Evolutionary conservation across 306 rosid species (phyloP).

Genomic region (Prunus persica): Prunus_persica_NCBIv2 NC_034009.1:33055501-33056000

Average conservation of each 20-base stretch:
- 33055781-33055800: conserved; percentile 42
- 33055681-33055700: conserved; percentile 35
- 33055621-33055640: conserved; percentile 24
- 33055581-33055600: not conserved
- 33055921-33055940: conserved; percentile 43
- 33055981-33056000: conserved; percentile 39
- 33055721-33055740: conserved; percentile 30
- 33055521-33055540: conserved; percentile 55
- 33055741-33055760: conserved; percentile 31
- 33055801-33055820: conserved; percentile 41
- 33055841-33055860: conserved; percentile 8
- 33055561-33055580: conserved; percentile 21
- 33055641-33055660: conserved; percentile 51
- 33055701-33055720: conserved; percentile 44
- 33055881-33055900: conserved; percentile 33
- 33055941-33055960: conserved; percentile 44
- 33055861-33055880: conserved; percentile 30
- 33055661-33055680: conserved; percentile 43
- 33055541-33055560: conserved; percentile 49
- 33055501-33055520: conserved; percentile 52
- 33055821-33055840: conserved; percentile 6
- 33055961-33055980: conserved; percentile 40
- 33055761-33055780: conserved; percentile 29
- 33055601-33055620: conserved; percentile 4
- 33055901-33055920: conserved; percentile 30